Percentiles rank a stretch among this genome's conserved stretches.
Conservation (phyloP, 2,329 filamentous ascomycete species). For the Aspergillus aculeatus region DNA sequence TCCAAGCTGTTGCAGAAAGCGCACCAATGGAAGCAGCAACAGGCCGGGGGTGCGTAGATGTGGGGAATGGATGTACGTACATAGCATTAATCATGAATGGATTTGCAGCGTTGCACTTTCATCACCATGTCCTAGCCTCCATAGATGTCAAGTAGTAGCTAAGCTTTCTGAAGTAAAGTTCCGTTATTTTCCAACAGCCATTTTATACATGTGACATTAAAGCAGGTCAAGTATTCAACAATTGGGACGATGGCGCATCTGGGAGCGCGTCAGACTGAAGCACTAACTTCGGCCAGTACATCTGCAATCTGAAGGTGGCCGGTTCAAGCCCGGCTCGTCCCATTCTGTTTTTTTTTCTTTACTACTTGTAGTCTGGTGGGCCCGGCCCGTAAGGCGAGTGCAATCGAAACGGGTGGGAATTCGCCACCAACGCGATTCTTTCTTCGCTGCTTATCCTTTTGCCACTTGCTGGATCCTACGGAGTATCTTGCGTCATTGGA, state of each 20-base stretch:
- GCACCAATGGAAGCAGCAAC: conserved; percentile 77
- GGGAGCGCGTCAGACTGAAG: conserved; percentile 9
- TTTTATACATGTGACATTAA: background rate
- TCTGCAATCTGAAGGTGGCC: conserved; percentile 4
- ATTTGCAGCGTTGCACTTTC: background rate
- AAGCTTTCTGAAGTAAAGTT: too few species aligned
- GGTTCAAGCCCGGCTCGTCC: conserved; percentile 10
- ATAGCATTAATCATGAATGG: background rate
- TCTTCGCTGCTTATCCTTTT: too few species aligned
- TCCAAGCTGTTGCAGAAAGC: conserved; percentile 82
- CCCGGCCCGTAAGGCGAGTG: too few species aligned
- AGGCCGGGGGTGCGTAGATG: conserved; percentile 23
- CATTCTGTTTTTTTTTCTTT: background rate
- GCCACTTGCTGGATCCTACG: too few species aligned
- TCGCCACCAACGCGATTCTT: background rate
- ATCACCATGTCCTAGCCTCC: too few species aligned
- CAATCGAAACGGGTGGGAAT: background rate
- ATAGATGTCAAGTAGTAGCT: too few species aligned
- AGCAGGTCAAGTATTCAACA: background rate
- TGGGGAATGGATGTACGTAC: background rate
- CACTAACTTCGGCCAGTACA: background rate
- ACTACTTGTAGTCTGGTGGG: background rate
- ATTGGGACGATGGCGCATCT: conserved; percentile 8
- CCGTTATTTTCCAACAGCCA: too few species aligned
- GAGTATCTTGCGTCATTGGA: too few species aligned